phyloP scores from a whole-genome alignment of 83 land plant species.

The Larix sibirica region DNA sequence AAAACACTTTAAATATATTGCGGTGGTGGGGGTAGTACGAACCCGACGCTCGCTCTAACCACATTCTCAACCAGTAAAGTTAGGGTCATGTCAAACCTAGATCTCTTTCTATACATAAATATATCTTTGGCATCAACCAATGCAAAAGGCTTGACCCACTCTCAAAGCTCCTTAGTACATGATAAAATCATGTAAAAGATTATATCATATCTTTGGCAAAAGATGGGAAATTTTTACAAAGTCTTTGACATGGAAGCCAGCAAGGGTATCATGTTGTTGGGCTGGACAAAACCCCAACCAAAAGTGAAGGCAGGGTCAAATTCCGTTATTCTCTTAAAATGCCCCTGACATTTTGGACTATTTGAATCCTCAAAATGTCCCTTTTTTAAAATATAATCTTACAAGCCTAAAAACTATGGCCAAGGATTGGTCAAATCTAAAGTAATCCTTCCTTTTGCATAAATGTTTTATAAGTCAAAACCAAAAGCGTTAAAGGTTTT shows the following conservation, averaged over 20 bases:
- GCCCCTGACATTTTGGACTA: constrained; percentile 2
- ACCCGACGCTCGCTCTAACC: neutral
- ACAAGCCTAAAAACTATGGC: neutral
- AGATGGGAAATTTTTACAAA: too few relatives aligned
- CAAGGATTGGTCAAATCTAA: neutral
- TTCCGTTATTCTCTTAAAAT: neutral
- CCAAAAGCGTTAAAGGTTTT: neutral
- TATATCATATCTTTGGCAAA: too few relatives aligned
- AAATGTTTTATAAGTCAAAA: too few relatives aligned
- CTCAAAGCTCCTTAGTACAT: too few relatives aligned
- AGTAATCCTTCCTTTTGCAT: neutral
- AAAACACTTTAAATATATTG: neutral
- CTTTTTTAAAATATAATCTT: neutral
- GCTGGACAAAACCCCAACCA: too few relatives aligned
- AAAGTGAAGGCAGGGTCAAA: too few relatives aligned
- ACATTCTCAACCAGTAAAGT: neutral
- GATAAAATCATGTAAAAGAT: too few relatives aligned
- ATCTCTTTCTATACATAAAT: neutral
- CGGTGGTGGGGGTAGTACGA: neutral
- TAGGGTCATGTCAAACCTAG: neutral
- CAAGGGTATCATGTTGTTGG: too few relatives aligned
- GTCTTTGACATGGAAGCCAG: too few relatives aligned
- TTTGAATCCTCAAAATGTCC: neutral
- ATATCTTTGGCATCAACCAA: neutral
- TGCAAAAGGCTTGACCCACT: neutral